Percentiles rank a stretch among this genome's conserved stretches.
These are phyloP conservation scores for Suillus paluster DNA, from an alignment of 768 basidiomycete genomes.

Conservation along the genomic window DNA sequence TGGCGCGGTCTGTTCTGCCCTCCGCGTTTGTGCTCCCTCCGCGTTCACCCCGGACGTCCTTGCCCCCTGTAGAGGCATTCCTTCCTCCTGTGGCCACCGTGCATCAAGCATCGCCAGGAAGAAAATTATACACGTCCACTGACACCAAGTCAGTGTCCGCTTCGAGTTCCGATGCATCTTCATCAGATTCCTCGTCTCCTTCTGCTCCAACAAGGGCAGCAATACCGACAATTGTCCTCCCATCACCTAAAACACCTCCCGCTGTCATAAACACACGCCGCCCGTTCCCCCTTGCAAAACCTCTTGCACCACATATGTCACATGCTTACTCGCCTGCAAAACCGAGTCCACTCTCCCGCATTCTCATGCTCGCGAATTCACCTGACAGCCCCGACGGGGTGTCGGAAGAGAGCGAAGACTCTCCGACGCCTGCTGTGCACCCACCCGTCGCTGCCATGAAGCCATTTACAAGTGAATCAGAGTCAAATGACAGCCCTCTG, in stretches of 20 bases:
- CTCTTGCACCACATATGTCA: constrained; percentile 67
- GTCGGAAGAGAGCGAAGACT: constrained; percentile 24
- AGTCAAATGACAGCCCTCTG: constrained; percentile 53
- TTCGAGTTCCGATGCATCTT: constrained; percentile 2
- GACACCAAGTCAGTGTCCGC: constrained; percentile 1
- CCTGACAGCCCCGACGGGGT: constrained; percentile 44
- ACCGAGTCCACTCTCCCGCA: constrained; percentile 81
- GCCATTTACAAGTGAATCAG: constrained; percentile 47
- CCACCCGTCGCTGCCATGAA: constrained; percentile 23
- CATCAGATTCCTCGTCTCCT: constrained; percentile 22
- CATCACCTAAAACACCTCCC: constrained; percentile 25
- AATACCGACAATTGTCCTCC: constrained; percentile 7
- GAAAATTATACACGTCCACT: background rate
- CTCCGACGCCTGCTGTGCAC: constrained; percentile 21
- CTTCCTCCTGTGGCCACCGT: constrained; percentile 29
- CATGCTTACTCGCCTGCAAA: constrained; percentile 84
- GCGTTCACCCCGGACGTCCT: constrained; percentile 69
- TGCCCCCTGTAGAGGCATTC: constrained; percentile 55
- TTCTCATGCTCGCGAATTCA: constrained; percentile 72
- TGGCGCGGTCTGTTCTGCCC: constrained; percentile 57
- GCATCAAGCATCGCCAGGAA: constrained; percentile 17
- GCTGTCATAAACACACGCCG: constrained; percentile 31
- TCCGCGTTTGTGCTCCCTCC: constrained; percentile 80
- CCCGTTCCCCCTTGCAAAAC: constrained; percentile 76
- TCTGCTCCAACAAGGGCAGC: constrained; percentile 16